Base-by-base conservation (phyloP, 2,329 filamentous ascomycete species). In the Bipolaris cookei region DNA sequence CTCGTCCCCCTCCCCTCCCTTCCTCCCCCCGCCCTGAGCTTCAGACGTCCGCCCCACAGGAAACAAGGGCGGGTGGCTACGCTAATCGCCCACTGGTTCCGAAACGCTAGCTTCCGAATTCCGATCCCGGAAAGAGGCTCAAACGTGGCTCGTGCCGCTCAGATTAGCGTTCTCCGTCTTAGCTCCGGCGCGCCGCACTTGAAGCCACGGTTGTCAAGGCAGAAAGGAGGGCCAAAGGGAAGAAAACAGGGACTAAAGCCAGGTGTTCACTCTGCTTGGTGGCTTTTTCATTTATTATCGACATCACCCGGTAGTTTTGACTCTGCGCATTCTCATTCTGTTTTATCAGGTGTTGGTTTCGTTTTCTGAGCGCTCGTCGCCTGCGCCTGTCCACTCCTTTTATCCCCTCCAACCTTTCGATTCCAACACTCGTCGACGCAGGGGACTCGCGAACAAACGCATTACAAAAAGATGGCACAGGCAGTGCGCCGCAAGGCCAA, bases 151-250 rank as follows among this genome's bases (percentile, higher is more conserved):
- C 51, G 51, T 43, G 52, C 52, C 46, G 46, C 16, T n/a, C n/a
- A 25, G 6, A 25, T 62, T 67, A 64, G 63, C 48, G 59, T 61
- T 62, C 60, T 62, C 63, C 66, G 66, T 67, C 64, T 69, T 69
- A 70, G 67, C 61, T 66, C 57, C 63, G 63, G 48, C 51, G 37
- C 38, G 20, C 23, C 41, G 23, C 25, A 45, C 62, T 68, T 71
- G 69, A 73, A 68, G 70, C 67, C 70, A 73, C 70, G 62, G 65
- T 73, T 69, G 58, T 42, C 42, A 54, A 43, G 45, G 51, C 28
- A 30, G 28, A 30, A 10, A 1, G 28, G 28, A 30, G 28, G 10
- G 10, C 7, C 28, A 30, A 4, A 30, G 28, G 4, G 10, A 30
- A 13, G 55, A 59, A 42, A 38, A 35, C 7, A 16, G 6, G 28